These are phyloP conservation scores for Ustilago hordei DNA, from an alignment of 1,284 basidiomycete genomes.

Conservation along the genomic window DNA sequence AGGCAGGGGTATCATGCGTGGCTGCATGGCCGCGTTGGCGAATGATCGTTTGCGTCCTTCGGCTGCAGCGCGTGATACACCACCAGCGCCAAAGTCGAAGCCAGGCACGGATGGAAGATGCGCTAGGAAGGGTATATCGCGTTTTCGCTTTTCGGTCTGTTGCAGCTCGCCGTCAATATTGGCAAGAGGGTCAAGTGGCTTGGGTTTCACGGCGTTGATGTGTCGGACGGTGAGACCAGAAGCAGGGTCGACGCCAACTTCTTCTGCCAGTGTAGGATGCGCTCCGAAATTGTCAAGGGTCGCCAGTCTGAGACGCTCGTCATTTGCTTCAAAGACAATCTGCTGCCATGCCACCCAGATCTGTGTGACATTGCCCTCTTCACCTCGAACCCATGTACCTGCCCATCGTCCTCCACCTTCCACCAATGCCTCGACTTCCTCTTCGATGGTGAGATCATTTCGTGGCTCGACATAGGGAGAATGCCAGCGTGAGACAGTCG, in stretches of 20 bases:
- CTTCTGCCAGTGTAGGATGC: slow-evolving; percentile 43
- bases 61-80: slow-evolving; percentile 41
- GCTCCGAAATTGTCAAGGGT: slow-evolving; percentile 12
- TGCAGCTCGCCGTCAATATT: slow-evolving; percentile 11
- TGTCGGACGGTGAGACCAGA: slow-evolving; percentile 45
- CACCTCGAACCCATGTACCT: slow-evolving; percentile 72
- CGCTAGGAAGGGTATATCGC: slow-evolving; percentile 70
- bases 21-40: slow-evolving; percentile 33
- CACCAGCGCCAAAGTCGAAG: slow-evolving; percentile 48
- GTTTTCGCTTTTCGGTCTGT: slow-evolving; percentile 16
- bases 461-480: slow-evolving; percentile 81
- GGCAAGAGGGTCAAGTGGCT: slow-evolving; percentile 13
- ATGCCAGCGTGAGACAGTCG: slow-evolving; percentile 87
- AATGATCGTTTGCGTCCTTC: slow-evolving; percentile 43
- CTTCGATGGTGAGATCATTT: slow-evolving; percentile 76
- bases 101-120: slow-evolving; percentile 59
- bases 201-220: slow-evolving; percentile 68
- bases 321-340: slow-evolving; percentile 66
- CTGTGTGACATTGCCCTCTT: slow-evolving; percentile 55
- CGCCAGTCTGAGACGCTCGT: slow-evolving; percentile 57
- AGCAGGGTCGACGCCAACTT: slow-evolving; percentile 50
- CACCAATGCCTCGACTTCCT: slow-evolving; percentile 90
- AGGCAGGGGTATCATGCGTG: slow-evolving; percentile 53
- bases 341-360: slow-evolving; percentile 60
- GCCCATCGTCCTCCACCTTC: slow-evolving; percentile 77